Conservation (phyloP, 1,284 basidiomycete species). For the Fomitopsis palustris region DNA sequence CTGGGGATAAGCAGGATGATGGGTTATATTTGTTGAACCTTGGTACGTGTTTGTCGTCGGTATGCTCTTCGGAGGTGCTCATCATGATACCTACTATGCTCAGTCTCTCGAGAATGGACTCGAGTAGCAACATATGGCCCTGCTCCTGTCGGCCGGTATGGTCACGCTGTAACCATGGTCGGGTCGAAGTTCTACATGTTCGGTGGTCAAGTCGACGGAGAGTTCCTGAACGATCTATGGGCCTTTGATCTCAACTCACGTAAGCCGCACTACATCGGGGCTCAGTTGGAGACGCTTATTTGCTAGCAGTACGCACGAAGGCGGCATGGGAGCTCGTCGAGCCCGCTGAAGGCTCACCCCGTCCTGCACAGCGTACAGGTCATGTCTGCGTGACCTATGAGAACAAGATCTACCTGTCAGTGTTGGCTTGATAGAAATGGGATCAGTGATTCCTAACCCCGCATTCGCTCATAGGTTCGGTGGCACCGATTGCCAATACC, state of each 20-base stretch:
- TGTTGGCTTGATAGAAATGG: slow-evolving; percentile 12
- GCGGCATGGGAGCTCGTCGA: slow-evolving; percentile 81
- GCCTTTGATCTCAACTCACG: slow-evolving; percentile 93
- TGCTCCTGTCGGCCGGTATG: slow-evolving; percentile 87
- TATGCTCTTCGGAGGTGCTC: neutral
- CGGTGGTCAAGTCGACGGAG: slow-evolving; percentile 95
- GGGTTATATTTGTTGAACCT: slow-evolving; percentile 95
- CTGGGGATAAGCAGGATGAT: slow-evolving; percentile 87
- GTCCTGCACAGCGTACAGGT: slow-evolving; percentile 88
- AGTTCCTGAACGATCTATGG: slow-evolving; percentile 97
- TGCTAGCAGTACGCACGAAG: slow-evolving; percentile 57
- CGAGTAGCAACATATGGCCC: slow-evolving; percentile 75
- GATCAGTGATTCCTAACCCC: slow-evolving; percentile 6
- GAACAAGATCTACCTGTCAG: slow-evolving; percentile 85
- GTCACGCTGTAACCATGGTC: slow-evolving; percentile 93
- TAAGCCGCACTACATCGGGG: slow-evolving; percentile 39
- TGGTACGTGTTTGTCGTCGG: slow-evolving; percentile 47
- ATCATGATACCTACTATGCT: neutral
- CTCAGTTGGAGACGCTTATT: slow-evolving; percentile 8
- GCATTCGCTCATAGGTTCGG: slow-evolving; percentile 68
- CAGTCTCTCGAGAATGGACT: slow-evolving; percentile 93
- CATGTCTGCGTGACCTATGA: slow-evolving; percentile 87
- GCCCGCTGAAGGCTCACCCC: slow-evolving; percentile 52
- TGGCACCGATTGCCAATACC: slow-evolving; percentile 96
- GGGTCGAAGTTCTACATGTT: slow-evolving; percentile 93